phyloP scores from a whole-genome alignment of 140 eudicot species.

The Ambrosia hybrid region DNA sequence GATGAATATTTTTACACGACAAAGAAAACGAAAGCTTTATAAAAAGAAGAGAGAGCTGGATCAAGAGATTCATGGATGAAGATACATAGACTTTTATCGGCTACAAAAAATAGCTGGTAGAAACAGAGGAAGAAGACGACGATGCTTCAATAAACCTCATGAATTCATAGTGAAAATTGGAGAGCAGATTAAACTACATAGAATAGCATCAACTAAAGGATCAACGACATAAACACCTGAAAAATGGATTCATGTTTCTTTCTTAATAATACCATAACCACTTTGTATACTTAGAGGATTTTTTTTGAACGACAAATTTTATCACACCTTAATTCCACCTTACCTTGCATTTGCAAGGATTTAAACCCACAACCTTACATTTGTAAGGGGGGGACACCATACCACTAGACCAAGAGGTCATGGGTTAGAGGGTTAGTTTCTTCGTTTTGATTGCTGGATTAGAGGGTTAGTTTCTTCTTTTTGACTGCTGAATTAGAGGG shows the following conservation, averaged over 20 bases:
- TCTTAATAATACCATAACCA: too few relatives aligned
- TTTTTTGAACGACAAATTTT: too few relatives aligned
- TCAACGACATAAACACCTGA: conserved; percentile 29
- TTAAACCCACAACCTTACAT: too few relatives aligned
- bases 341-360: too few relatives aligned
- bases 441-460: too few relatives aligned
- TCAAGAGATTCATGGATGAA: conserved; percentile 10
- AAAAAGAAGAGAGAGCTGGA: conserved; percentile 28
- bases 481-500: too few relatives aligned
- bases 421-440: too few relatives aligned
- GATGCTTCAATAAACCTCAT: conserved; percentile 60
- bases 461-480: too few relatives aligned
- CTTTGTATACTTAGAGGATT: too few relatives aligned
- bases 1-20: conserved; percentile 22
- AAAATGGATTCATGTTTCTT: conserved; percentile 2
- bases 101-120: conserved; percentile 30
- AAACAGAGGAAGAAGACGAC: conserved; percentile 10
- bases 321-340: too few relatives aligned
- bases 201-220: conserved; percentile 74
- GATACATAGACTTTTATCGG: neutral
- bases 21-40: conserved; percentile 33
- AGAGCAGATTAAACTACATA: conserved; percentile 88
- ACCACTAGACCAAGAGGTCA: too few relatives aligned
- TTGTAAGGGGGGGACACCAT: too few relatives aligned
- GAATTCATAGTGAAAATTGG: conserved; percentile 94